A percentile compares a stretch with the other conserved stretches of the same genome.
Conservation (phyloP, 805 yeast genomes). For the Priceomyces melissophilus region DNA sequence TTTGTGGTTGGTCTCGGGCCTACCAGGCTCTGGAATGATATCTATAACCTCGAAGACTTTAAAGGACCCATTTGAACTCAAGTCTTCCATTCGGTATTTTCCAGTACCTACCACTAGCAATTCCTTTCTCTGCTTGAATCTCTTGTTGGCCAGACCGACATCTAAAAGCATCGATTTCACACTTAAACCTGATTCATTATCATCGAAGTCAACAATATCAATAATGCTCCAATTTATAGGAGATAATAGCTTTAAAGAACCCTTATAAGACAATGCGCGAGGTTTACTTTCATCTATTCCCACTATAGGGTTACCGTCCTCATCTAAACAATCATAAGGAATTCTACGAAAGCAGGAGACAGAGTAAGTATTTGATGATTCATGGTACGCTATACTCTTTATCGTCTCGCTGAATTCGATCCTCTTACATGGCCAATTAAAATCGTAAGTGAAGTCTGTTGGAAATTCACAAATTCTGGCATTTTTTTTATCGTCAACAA, state of each 20-base stretch:
- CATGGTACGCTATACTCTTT: conserved; percentile 67
- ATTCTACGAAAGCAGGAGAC: conserved; percentile 58
- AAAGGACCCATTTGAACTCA: conserved; percentile 75
- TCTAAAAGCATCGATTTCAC: conserved; percentile 53
- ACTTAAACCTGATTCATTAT: conserved; percentile 62
- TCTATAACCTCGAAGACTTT: conserved; percentile 71
- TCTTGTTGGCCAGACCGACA: conserved; percentile 39
- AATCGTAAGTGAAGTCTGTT: conserved; percentile 49
- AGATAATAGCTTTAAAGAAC: conserved; percentile 62
- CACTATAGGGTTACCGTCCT: conserved; percentile 62
- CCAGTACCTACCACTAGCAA: conserved; percentile 79
- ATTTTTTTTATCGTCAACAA: conserved; percentile 65
- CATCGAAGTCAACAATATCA: conserved; percentile 62
- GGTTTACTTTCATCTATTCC: conserved; percentile 53
- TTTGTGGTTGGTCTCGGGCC: conserved; percentile 78
- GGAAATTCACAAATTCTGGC: conserved; percentile 60
- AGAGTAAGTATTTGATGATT: conserved; percentile 56
- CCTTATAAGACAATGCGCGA: conserved; percentile 54
- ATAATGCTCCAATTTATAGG: conserved; percentile 75
- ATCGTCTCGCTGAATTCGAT: conserved; percentile 57
- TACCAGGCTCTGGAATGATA: conserved; percentile 84
- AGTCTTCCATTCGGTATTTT: conserved; percentile 71
- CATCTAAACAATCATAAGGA: conserved; percentile 67
- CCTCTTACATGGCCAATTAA: conserved; percentile 56
- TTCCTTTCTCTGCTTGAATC: conserved; percentile 54